Conservation (phyloP, 2,329 filamentous ascomycete genomes). For the Ascochyta lentis region DNA sequence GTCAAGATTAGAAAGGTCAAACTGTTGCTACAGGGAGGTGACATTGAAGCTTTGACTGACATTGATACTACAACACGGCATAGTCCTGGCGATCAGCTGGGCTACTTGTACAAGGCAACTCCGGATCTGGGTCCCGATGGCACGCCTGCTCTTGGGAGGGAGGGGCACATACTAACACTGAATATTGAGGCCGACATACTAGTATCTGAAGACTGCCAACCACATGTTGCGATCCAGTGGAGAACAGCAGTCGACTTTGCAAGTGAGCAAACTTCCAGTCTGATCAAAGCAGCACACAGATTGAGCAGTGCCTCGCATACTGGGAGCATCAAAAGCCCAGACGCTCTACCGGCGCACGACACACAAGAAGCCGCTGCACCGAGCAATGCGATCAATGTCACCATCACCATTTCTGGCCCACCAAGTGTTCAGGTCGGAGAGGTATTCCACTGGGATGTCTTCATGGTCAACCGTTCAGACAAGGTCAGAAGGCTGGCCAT, state of each 20-base stretch:
- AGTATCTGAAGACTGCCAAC: constrained; percentile 63
- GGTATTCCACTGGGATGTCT: constrained; percentile 74
- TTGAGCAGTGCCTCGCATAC: constrained; percentile 37
- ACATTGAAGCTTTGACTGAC: constrained; percentile 58
- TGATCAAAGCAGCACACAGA: constrained; percentile 40
- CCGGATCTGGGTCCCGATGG: constrained; percentile 52
- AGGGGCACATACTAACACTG: constrained; percentile 59
- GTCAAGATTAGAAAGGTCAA: constrained; percentile 67
- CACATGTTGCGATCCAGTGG: constrained; percentile 71
- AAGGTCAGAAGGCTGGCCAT: constrained; percentile 73
- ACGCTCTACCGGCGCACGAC: constrained; percentile 37
- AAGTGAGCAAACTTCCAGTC: constrained; percentile 50
- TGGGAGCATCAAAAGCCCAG: constrained; percentile 34
- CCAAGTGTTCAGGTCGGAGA: constrained; percentile 66
- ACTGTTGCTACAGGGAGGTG: constrained; percentile 64
- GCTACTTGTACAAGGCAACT: constrained; percentile 73
- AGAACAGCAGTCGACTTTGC: constrained; percentile 73
- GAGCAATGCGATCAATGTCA: constrained; percentile 68
- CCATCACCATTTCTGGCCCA: constrained; percentile 75
- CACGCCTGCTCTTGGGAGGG: constrained; percentile 54
- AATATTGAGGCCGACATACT: constrained; percentile 67
- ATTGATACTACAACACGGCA: constrained; percentile 66
- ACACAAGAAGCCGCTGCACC: constrained; percentile 6
- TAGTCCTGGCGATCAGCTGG: constrained; percentile 76
- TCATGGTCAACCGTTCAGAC: constrained; percentile 74